Conservation (phyloP, 345 rosid species). For the Arabis hirsuta region DNA sequence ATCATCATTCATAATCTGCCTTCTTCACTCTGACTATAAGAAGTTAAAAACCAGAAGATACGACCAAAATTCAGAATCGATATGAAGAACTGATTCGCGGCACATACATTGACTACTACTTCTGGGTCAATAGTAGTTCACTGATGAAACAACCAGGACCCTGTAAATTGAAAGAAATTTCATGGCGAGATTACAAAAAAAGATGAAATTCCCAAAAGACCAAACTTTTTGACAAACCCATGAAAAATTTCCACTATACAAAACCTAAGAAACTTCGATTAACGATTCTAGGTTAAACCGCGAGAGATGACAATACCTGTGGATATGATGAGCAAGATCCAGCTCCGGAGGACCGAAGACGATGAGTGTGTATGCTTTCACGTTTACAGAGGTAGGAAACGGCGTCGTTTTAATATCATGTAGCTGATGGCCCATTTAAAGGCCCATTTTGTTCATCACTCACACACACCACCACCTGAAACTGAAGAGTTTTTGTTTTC, state of each 20-base stretch:
- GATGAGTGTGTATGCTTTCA: neutral
- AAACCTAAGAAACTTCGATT: constrained; percentile 1
- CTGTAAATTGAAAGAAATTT: no score
- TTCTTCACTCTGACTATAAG: constrained; percentile 2
- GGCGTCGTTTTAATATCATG: neutral
- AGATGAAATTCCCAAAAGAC: neutral
- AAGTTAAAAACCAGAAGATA: neutral
- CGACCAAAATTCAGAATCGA: no score
- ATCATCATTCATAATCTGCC: constrained; percentile 37
- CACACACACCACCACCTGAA: constrained; percentile 20
- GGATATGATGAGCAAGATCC: constrained; percentile 30
- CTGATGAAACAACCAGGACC: no score
- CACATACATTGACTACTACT: no score
- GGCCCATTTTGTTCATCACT: constrained; percentile 4
- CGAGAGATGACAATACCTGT: constrained; percentile 27
- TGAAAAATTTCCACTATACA: constrained; percentile 11
- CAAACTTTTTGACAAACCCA: neutral
- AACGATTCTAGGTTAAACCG: constrained; percentile 7
- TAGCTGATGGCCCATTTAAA: neutral
- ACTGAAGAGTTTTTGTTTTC: neutral
- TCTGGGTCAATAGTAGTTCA: no score
- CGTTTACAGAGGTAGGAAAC: constrained; percentile 6
- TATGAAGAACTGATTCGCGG: no score
- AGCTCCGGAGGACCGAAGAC: constrained; percentile 28
- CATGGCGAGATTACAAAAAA: no score